A percentile compares a stretch with the other conserved stretches of the same genome.
Evolutionary conservation across 768 basidiomycete genomes (phyloP).

Genomic region (Hypholoma fasciculare): DNA sequence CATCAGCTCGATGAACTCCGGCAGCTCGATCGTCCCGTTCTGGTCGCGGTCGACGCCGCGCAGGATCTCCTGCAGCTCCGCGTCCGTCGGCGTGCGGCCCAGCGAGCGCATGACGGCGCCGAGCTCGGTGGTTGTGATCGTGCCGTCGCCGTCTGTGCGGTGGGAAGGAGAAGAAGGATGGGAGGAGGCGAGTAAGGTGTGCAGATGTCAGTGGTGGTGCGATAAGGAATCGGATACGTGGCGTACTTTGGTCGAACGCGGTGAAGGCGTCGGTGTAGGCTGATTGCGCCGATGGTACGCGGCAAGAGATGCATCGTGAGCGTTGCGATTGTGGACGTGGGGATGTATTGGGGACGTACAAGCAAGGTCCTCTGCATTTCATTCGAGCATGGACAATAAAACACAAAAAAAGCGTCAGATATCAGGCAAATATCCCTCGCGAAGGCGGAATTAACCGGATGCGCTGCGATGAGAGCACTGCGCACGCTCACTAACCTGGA

Average conservation of each 20-base stretch:
- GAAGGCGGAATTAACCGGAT: too few species aligned
- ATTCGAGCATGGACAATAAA: neutral
- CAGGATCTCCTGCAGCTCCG: constrained; percentile 45
- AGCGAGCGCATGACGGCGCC: constrained; percentile 47
- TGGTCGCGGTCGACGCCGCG: constrained; percentile 42
- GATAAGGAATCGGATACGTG: constrained; percentile 1
- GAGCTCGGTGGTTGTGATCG: constrained; percentile 46
- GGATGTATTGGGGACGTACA: neutral
- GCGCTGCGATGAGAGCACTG: too few species aligned
- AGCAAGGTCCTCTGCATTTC: neutral
- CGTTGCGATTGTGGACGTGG: neutral
- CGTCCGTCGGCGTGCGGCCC: constrained; percentile 44
- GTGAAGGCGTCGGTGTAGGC: constrained; percentile 99
- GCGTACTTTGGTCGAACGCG: constrained; percentile 89
- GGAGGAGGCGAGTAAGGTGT: too few species aligned
- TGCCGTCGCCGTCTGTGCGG: constrained; percentile 43
- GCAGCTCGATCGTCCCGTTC: constrained; percentile 46
- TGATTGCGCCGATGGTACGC: constrained; percentile 22
- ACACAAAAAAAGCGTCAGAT: neutral
- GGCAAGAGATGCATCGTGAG: neutral
- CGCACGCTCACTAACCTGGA: too few species aligned
- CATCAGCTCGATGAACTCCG: constrained; percentile 48
- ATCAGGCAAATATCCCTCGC: too few species aligned
- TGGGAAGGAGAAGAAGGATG: neutral
- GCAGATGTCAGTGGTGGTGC: neutral